These are phyloP conservation scores for Chimonanthus praecox DNA, from an alignment of 164 flowering plant species.

Conservation along the genomic window DNA sequence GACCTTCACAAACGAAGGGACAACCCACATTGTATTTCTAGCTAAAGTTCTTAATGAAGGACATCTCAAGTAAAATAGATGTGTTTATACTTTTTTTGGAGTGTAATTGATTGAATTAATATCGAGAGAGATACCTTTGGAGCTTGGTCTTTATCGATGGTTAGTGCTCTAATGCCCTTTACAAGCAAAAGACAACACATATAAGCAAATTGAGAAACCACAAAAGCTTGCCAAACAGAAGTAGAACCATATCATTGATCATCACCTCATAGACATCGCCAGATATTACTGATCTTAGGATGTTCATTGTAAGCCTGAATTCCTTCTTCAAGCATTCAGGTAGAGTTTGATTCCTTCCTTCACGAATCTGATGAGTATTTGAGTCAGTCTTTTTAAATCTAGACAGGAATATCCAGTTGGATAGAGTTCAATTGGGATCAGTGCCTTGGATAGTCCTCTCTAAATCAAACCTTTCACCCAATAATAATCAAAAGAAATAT, in stretches of 20 bases:
- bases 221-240: neutral
- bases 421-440: too few species aligned
- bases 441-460: too few species aligned
- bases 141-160: constrained; percentile 81
- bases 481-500: too few species aligned
- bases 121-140: constrained; percentile 54
- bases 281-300: constrained; percentile 52
- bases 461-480: too few species aligned
- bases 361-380: constrained; percentile 56
- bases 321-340: constrained; percentile 77
- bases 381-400: too few species aligned
- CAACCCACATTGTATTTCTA: too few species aligned
- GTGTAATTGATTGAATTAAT: too few species aligned
- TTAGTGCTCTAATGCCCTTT: constrained; percentile 88
- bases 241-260: neutral
- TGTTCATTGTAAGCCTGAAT: constrained; percentile 81
- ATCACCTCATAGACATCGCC: constrained; percentile 92
- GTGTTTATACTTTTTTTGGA: too few species aligned
- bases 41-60: too few species aligned
- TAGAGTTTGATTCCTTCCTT: constrained; percentile 69
- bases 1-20: too few species aligned
- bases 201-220: neutral
- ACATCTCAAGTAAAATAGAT: too few species aligned
- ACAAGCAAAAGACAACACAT: constrained; percentile 6
- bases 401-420: neutral